Evolutionary conservation across 345 rosid genomes (phyloP), one percentile per base, ranked within the genome.

Genomic region (Mallotus nudiflorus): DNA sequence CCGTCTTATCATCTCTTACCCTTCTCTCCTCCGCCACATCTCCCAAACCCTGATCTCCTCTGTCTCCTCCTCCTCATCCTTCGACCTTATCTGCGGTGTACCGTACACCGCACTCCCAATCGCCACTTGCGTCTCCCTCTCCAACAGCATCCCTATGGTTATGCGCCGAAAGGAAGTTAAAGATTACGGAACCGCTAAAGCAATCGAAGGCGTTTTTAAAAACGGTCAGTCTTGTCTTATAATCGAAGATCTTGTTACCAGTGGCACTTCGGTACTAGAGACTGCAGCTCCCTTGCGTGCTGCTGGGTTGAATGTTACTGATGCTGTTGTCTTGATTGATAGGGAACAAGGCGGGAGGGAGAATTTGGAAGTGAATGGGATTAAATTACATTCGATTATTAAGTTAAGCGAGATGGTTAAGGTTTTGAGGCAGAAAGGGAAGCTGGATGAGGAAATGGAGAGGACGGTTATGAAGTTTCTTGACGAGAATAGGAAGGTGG

Each of bases 61-160:
- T 42, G 85, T 91, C 76, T 77, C 96, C 1, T 39, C 92, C 35
- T 65, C 91, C 52, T 35, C n/a, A n/a, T n/a, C 77, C 65, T 94
- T 73, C 76, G 88, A 94, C 80, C 66, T 81, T 61, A 75, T 94
- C 49, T 94, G 98, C 45, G 98, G 97, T 56, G 97, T 94, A 58
- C 97, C 98, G 4, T 91, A 94, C 89, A 91, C 98, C 12, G 98
- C 96, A 24, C 86, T 87, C n/a, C 97, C 97, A 9, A 90, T 95
- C 39, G 99, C 99, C 73, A 87, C 92, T 69, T 82, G 85, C 69
- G 87, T 95, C 74, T 95, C 99, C 66, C 55, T 82, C 52, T 64
- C 85, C 82, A 82, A 84, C 39, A 49, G 66, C 77, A 75, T 89
- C 75, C 96, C 98, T 6, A 89, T 90, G 98, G 83, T 95, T 67